These are phyloP conservation scores for Barnettozyma sp. DNA, from an alignment of 805 yeast genomes.

Conservation along the genomic window DNA sequence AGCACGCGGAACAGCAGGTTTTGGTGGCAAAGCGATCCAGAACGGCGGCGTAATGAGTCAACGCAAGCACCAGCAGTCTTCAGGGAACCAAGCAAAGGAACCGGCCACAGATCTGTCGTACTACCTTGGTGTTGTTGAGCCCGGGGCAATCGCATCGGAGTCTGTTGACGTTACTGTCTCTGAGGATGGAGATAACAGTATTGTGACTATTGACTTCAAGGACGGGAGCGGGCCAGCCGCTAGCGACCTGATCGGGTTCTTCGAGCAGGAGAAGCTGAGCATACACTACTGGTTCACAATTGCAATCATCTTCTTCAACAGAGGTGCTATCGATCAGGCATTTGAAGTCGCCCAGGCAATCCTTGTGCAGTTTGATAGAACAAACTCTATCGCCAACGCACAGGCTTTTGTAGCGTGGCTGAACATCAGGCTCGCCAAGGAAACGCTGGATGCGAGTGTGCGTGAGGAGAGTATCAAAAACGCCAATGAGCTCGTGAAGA, in stretches of 20 bases:
- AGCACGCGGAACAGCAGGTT: too few species aligned
- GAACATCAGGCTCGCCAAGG: slow-evolving; percentile 40
- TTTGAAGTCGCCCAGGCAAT: slow-evolving; percentile 21
- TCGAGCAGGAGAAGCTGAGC: slow-evolving; percentile 74
- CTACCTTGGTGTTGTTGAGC: slow-evolving; percentile 2
- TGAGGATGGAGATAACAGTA: slow-evolving; percentile 56
- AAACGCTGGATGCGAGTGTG: slow-evolving; percentile 18
- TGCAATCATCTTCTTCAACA: slow-evolving; percentile 71
- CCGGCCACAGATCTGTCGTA: slow-evolving; percentile 8
- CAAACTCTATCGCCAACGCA: slow-evolving; percentile 5
- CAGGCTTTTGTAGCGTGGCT: slow-evolving; percentile 66
- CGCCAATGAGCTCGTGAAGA: slow-evolving; percentile 41
- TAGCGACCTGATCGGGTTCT: slow-evolving; percentile 65
- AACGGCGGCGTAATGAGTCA: too few species aligned
- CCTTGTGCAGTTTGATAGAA: slow-evolving; percentile 7
- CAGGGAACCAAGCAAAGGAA: slow-evolving; percentile 10
- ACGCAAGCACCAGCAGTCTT: background rate
- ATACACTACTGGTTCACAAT: slow-evolving; percentile 78
- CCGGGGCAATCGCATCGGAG: slow-evolving; percentile 4
- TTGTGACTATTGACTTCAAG: slow-evolving; percentile 75
- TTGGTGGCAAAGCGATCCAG: too few species aligned
- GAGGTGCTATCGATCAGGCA: slow-evolving; percentile 54
- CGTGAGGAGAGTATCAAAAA: slow-evolving; percentile 28
- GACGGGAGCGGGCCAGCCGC: slow-evolving; percentile 91
- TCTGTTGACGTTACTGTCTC: slow-evolving; percentile 57